Base-by-base conservation (phyloP, 768 basidiomycete species). In the Trametes villosa region DNA sequence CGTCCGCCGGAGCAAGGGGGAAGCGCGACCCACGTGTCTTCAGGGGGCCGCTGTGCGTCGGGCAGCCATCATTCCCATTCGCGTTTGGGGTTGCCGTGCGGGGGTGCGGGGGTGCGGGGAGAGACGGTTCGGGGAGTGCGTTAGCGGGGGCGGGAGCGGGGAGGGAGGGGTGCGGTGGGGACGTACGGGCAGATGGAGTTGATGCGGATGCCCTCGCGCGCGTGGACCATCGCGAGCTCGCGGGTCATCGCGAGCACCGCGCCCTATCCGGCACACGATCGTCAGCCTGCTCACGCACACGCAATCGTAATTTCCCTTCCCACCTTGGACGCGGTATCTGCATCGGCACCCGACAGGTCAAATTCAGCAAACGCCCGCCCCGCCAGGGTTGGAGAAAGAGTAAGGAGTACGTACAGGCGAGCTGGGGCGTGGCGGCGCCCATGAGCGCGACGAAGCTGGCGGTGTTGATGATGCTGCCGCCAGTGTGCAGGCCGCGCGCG, bases 171-270 rank as follows among this genome's bases (percentile, higher is more conserved):
- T n/a, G n/a, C n/a, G 50, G 42, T 20, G 80, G 50, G 34, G 12
- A 51, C 92, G 71, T 76, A 95, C 91, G 96, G 97, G 84, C 96
- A 98, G 60, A 99, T 84, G 12, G 95, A 87, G 77, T 99, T 99
- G 74, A 98, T 67, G 29, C 97, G 88, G 70, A 99, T 98, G 49
- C 96, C 96, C 79, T 99, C 97, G 62, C 90, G 83, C 44, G 97
- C 97, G 74, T 99, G 97, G 0, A 98, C 92, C 86, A 98, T 96
- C 0, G 97, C 97, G 31, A 98, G 82, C 72, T 99, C 97, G 38
- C 97, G 87, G 17, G 94, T 96, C 95, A 99, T 96, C 4, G 97
- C 92, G 46, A 99, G 86, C n/a, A 98, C 97, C 31, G 89, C 97
- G 64, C 97, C 96, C 88, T 92, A 34, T 18, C 20, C 15, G 45